These are phyloP conservation scores for Cercospora sojina DNA, from an alignment of 2,329 filamentous ascomycete species.

Conservation along the genomic window DNA sequence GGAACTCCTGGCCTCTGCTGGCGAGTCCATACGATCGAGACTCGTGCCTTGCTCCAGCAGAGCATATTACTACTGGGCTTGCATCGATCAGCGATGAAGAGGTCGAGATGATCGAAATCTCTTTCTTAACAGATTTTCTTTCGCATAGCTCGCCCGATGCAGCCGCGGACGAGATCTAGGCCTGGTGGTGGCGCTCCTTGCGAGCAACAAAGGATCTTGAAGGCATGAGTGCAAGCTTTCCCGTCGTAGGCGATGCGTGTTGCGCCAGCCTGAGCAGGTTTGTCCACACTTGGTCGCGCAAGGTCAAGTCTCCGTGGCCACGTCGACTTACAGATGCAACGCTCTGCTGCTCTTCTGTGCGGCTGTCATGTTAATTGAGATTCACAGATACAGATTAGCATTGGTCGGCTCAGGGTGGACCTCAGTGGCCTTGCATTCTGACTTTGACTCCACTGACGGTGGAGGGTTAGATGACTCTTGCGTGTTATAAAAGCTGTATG, in stretches of 20 bases:
- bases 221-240: not conserved
- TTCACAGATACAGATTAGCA: not conserved
- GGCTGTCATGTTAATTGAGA: not conserved
- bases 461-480: not conserved
- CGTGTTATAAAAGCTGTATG: not conserved
- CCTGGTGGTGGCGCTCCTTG: not conserved
- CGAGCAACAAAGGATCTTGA: not conserved
- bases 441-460: not conserved
- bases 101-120: not conserved
- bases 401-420: not conserved
- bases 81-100: not conserved
- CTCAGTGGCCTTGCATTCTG: not conserved
- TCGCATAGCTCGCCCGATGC: not conserved
- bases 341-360: not conserved
- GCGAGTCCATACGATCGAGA: not conserved
- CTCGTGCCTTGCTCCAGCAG: not conserved
- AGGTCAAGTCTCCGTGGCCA: not conserved
- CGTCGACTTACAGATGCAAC: not conserved
- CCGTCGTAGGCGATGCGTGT: not conserved
- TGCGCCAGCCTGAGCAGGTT: not conserved
- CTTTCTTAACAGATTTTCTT: not conserved
- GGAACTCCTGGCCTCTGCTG: not conserved
- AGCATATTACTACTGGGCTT: not conserved
- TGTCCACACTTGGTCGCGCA: not conserved
- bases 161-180: not conserved